Evolutionary conservation across 164 flowering plant genomes (phyloP), one percentile per base, ranked within the genome.

Genomic region (Sextonia rubra): DNA sequence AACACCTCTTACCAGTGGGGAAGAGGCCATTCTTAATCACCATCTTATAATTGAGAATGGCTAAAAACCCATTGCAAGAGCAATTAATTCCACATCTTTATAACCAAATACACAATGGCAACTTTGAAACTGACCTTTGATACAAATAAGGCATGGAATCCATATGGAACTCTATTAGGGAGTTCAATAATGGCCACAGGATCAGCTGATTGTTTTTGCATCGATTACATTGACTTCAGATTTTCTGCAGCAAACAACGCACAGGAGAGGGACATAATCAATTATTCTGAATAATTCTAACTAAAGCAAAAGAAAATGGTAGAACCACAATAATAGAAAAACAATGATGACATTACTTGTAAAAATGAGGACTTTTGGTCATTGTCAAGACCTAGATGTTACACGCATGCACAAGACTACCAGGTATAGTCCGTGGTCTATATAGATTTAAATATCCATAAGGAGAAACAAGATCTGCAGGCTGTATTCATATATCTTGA

Each of bases 111-210:
- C 14, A 12, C 58, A 11, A 52, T 17, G 58, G 20, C 3, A 20
- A 52, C n/a, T 17, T 52, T 52, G n/a, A 15, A 25, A 76, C 91
- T 75, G 7, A 89, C 99, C 97, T 93, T 97, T 47, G 94, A 83
- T 18, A 95, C 94, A 80, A 93, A 93, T 85, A 95, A 87, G 73
- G 99, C 98, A 82, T 93, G 98, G 83, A 95, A 91, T 20, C 99
- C 98, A 75, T 86, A 91, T 26, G 99, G 98, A 75, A 95, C 98
- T 75, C 98, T 86, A 11, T 82, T 79, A 0, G 98, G 99, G 68
- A 95, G 83, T 66, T 91, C 98, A 76, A 95, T 86, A 63, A 93
- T 87, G 60, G 99, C 99, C 73, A 95, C 89, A 23, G 98, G 98
- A 75, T 95, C 97, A 44, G 91, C 67, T 49, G 99, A 91, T 95